Evolutionary conservation across 1,139 yeast genomes (phyloP).

Genomic region (Yamadazyma kanchanaburiensis): DNA sequence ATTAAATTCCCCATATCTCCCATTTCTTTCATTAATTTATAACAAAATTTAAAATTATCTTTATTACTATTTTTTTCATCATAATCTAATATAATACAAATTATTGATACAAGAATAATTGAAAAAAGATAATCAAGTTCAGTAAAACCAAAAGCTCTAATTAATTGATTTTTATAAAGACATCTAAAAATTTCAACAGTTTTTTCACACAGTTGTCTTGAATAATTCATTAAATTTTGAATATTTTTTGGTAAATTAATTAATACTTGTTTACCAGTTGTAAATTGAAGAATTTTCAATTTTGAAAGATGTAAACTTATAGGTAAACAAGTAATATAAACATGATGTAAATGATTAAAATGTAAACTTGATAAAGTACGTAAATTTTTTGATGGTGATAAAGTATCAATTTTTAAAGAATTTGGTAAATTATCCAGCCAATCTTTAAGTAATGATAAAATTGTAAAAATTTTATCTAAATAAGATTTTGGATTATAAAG

Average conservation of each 20-base stretch:
- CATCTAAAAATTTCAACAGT: slow-evolving; percentile 23
- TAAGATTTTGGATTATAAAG: slow-evolving; percentile 16
- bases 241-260: slow-evolving; percentile 19
- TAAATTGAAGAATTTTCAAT: slow-evolving; percentile 15
- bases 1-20: slow-evolving; percentile 19
- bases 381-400: slow-evolving; percentile 8
- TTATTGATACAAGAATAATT: slow-evolving; percentile 20
- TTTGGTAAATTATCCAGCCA: slow-evolving; percentile 23
- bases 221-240: slow-evolving; percentile 16
- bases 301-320: slow-evolving; percentile 22
- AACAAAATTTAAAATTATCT: slow-evolving; percentile 15
- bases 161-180: slow-evolving; percentile 15
- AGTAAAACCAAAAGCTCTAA: slow-evolving; percentile 24
- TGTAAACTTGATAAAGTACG: slow-evolving; percentile 24
- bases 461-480: slow-evolving; percentile 16
- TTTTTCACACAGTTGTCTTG: slow-evolving; percentile 21
- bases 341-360: slow-evolving; percentile 27
- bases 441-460: slow-evolving; percentile 17
- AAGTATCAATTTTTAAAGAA: slow-evolving; percentile 14
- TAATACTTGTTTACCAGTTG: too few species aligned
- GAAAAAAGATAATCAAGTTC: slow-evolving; percentile 26
- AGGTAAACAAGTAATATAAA: slow-evolving; percentile 26
- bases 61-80: slow-evolving; percentile 6
- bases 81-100: slow-evolving; percentile 18
- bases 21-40: slow-evolving; percentile 22